Base-by-base conservation (phyloP, 257 asterid species). In the Lantana camara region DNA sequence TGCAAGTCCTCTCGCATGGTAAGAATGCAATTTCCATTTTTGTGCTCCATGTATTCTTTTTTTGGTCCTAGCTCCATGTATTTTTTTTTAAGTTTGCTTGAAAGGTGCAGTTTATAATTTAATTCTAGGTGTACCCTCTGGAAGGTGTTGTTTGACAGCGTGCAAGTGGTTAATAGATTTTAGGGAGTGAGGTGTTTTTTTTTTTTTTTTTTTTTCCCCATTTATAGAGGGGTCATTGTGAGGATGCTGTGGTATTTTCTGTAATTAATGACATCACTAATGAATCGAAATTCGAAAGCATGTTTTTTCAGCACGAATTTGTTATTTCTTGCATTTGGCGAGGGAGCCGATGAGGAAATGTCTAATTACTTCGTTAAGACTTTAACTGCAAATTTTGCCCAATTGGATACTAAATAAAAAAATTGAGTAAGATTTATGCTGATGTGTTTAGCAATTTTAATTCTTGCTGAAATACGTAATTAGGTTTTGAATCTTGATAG, bases 1-100 rank as follows among this genome's bases (percentile, higher is more conserved):
- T 5, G 99, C 99, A 42, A 90, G 87, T 54, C 95, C 96, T 60
- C 85, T 94, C 37, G 73, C 99, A 24, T 94, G 99, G 99, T 79
- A 84, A 75, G 82, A 48, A 14, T 63, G 55, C 27, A 22, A 37
- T 23, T 52, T 59, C 64, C 55, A 56, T 48, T 38, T n/a, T 66
- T 38, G 50, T 27, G 55, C n/a, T 58, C 34, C 54, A 13, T 27
- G 46, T 19, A 62, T 74, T 51, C 57, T 53, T 60, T 46, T 53
- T 34, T 2, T 72, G 57, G 24, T 53, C 45, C 49, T 21, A 35
- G 1, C 1, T 4, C 8, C 7, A 10, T 5, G 40, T 35, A 2
- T 27, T 2, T 2, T 27, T 27, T 27, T 5, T 5, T 27, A 27
- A 27, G 4, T 35, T 35, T 1, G 40, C 8, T 35, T 35, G 9